Base-by-base conservation (phyloP, 2,329 filamentous ascomycete species). In the Xylariaceae sp. region DNA sequence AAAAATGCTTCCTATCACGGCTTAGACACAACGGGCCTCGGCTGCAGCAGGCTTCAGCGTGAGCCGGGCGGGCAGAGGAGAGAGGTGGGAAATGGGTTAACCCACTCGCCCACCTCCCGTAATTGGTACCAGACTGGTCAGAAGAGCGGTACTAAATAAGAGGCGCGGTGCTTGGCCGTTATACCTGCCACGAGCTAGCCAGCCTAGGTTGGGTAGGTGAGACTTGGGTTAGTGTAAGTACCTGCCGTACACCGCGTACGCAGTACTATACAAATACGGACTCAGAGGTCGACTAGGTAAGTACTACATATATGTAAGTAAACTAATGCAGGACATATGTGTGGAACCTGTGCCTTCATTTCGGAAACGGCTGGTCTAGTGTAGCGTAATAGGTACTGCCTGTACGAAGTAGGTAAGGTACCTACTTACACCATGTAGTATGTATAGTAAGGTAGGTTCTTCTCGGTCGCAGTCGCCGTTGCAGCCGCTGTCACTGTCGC, bases 1-100 rank as follows among this genome's bases (percentile, higher is more conserved):
- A 49, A 43, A 60, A 49, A 43, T 58, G 47, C 47, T 60, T 39
- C 57, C 57, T 48, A 50, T 58, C 51, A 40, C 36, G 41, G 57
- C 54, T 53, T 60, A 58, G 57, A 20, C 29, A n/a, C n/a, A 27
- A 47, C 41, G 30, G 41, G 10, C 27, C n/a, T 48, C 39, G 40
- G 52, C 42, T n/a, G n/a, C n/a, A n/a, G 37, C 26, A 48, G 32
- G 36, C 37, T 41, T 55, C n/a, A n/a, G n/a, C n/a, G n/a, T n/a
- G n/a, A n/a, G n/a, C n/a, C n/a, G n/a, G n/a, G n/a, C n/a, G n/a
- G n/a, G n/a, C n/a, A n/a, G n/a, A n/a, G n/a, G 30, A 40, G 27
- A 50, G 36, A 41, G 39, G 27, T 53, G 26, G 42, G 23, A 45
- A 33, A 51, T 43, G 40, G 47, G 45, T 32, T 42, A n/a, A n/a